Evolutionary conservation across 768 basidiomycete species (phyloP), one percentile per base, ranked within the genome.

Genomic region (Lactarius hengduanensis): DNA sequence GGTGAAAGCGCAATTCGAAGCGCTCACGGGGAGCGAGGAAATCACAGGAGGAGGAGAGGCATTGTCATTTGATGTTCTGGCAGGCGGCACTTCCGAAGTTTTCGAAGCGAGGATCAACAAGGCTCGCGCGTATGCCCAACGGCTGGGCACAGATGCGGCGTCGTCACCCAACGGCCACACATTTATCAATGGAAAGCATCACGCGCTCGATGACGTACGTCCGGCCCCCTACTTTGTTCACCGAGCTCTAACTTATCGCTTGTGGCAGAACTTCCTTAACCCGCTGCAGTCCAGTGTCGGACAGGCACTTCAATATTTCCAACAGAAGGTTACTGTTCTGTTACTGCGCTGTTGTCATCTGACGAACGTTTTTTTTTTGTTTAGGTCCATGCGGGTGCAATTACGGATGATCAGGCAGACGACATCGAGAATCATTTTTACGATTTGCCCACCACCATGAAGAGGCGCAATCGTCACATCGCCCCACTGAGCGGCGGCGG

Each of bases 351-450:
- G 66, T 63, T 45, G 67, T 26, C 15, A 26, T 22, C 57, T 20
- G 20, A 61, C 10, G 22, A 30, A n/a, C 26, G 26, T 26, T 26
- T 15, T 26, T 15, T 26, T 64, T 45, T 50, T 18, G 10, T 18
- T 22, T 63, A 76, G 90, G 74, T 92, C 1, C 89, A 90, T 72
- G 72, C 73, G 32, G 84, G 86, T 7, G 75, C 77, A 40, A 73
- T 94, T 20, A 80, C 82, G 10, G 87, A 91, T 55, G 81, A 80
- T 1, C 76, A 81, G 47, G 75, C 76, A 9, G 78, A 78, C 7
- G 79, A 81, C 38, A 82, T 92, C 62, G 77, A 84, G 36, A 89
- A 82, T 16, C 94, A 91, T 77, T 98, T 98, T 78, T 98, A 96
- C 73, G 93, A 96, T 71, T 82, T 95, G 7, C 91, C 95, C 0